These are phyloP conservation scores for Lentinula raphanica DNA, from an alignment of 768 basidiomycete genomes.

Conservation along the genomic window DNA sequence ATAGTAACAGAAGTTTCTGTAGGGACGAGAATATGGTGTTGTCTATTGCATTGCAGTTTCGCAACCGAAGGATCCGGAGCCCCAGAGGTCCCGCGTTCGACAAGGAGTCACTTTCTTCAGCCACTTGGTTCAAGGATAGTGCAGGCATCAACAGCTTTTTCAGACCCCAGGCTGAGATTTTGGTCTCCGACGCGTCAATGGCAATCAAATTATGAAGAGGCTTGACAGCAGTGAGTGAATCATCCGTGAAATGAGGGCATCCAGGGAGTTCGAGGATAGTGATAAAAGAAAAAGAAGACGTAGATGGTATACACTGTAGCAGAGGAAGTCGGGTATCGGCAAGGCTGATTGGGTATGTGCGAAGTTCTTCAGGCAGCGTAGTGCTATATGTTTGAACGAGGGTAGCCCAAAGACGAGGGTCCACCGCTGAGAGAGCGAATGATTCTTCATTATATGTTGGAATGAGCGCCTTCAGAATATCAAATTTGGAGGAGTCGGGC, in stretches of 20 bases:
- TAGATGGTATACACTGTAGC: conserved; percentile 52
- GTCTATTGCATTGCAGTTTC: conserved; percentile 47
- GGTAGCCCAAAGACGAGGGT: conserved; percentile 60
- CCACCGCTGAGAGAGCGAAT: conserved; percentile 24
- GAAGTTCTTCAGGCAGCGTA: conserved; percentile 40
- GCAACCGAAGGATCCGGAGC: conserved; percentile 53
- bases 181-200: conserved; percentile 57
- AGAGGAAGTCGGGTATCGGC: conserved; percentile 48
- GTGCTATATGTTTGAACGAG: conserved; percentile 53
- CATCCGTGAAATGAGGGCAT: conserved; percentile 54
- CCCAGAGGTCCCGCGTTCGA: conserved; percentile 42
- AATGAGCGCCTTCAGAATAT: conserved; percentile 37
- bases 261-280: conserved; percentile 57
- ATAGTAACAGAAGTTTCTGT: conserved; percentile 49
- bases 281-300: conserved; percentile 55
- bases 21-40: conserved; percentile 38
- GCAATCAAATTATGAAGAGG: conserved; percentile 51
- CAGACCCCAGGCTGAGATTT: conserved; percentile 48
- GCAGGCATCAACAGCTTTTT: conserved; percentile 47
- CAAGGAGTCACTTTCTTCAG: conserved; percentile 15
- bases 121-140: conserved; percentile 28
- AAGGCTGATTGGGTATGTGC: conserved; percentile 43
- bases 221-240: conserved; percentile 44
- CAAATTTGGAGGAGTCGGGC: conserved; percentile 12
- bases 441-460: conserved; percentile 22